Evolutionary conservation across 495 filamentous ascomycete species (phyloP), one percentile per base, ranked within the genome.

Genomic region (Trichoderma parareesei): DNA sequence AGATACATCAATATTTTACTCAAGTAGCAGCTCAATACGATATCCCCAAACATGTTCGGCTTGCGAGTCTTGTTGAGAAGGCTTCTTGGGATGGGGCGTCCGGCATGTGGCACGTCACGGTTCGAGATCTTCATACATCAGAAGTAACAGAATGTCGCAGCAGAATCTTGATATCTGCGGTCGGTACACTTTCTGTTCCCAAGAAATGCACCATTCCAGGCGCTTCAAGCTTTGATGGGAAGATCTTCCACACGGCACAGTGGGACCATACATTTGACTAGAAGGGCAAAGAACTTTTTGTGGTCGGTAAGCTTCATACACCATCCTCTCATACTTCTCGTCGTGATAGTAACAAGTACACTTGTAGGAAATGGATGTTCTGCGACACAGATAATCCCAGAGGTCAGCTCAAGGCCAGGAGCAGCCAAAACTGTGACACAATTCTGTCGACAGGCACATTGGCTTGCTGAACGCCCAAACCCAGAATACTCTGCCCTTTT

Each of bases 381-480:
- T 43, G 79, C 77, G n/a, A 74, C 77, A 5, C 79, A 82, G 60
- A 73, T 79, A 37, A 73, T 81, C 13, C 79, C 79, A 16, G 66
- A 65, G 8, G 65, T 81, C 2, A 68, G 72, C 10, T 66, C 76
- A n/a, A 53, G 67, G 9, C 68, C 72, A 33, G 70, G 68, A 35
- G 55, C 65, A 37, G 82, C 78, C 40, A 85, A 81, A 69, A 86
- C 82, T 9, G 78, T 88, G 5, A 85, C 82, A 1, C 86, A 88
- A 60, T 62, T 88, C 38, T 86, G 88, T 81, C 71, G 87, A 9
- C 82, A 81, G 35, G 83, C 86, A 20, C 87, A 85, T 7, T 88
- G 86, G 86, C 78, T 88, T 0, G 74, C 76, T 2, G 78, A 81
- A 9, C 68, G 71, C 40, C 61, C 68, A 38, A 61, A 67, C n/a